Evolutionary conservation across 371 early-diverging fungal species (phyloP), one percentile per base, ranked within the genome.

Genomic region (Mortierella sp.): DNA sequence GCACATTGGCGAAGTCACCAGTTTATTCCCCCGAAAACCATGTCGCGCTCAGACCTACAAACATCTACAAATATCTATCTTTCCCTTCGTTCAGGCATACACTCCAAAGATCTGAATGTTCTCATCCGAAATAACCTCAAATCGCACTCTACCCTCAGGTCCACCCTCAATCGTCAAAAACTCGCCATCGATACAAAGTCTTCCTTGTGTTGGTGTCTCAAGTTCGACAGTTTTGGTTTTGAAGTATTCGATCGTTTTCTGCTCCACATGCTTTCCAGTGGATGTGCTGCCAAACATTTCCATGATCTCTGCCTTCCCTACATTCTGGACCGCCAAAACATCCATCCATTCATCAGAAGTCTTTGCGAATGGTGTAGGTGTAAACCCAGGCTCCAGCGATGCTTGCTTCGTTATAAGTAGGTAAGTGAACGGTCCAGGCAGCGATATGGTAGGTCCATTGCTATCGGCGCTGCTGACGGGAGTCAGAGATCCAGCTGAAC

Each of bases 331-430:
- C 10, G 60, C 81, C 22, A 80, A 41, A 9, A 80, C 53, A 53
- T 80, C 81, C 72, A 80, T 74, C 76, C 76, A 80, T 10, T 74
- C 76, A 40, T 80, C 81, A 9, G 75, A 67, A 8, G 81, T 69
- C 10, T 60, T 57, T 32, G 81, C 81, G 32, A 75, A 58, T 21
- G 81, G 81, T 3, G 81, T 72, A 1, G 81, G 81, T 1, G 68
- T 74, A 41, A 80, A 80, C 33, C 81, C 81, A 13, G 81, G 81
- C 59, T 80, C 81, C 22, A 80, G 60, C 0, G 69, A 80, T 13
- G 81, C 81, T 36, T 80, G 81, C 60, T 80, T 80, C 16, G 67
- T 75, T 36, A 75, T 72, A 28, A 80, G 21, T 24, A 80, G 32
- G 36, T 80, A 80, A 0, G 81, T 80, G 69, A 80, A 80, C 16